A percentile compares a stretch with the other conserved stretches of the same genome.
Conservation (phyloP, 169 alveolate species). For the Plasmodium malariae region DNA sequence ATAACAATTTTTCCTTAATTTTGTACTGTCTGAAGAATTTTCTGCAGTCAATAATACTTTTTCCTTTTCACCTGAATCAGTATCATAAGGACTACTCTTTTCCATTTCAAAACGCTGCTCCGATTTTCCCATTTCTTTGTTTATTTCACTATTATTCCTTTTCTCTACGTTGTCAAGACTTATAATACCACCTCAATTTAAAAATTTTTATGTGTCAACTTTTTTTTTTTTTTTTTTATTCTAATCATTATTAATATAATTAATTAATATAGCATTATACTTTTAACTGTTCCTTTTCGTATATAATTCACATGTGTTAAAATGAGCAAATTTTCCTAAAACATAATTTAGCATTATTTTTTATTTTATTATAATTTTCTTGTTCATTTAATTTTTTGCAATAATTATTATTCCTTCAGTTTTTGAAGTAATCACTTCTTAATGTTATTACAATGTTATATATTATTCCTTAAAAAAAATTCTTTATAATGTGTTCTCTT, state of each 20-base stretch:
- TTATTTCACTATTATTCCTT: slow-evolving; percentile 6
- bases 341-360: too few relatives aligned
- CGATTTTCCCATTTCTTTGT: slow-evolving; percentile 11
- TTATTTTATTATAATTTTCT: too few relatives aligned
- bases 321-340: too few relatives aligned
- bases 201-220: too few relatives aligned
- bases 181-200: background rate
- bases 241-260: background rate
- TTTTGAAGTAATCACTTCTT: too few relatives aligned
- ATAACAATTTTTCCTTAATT: background rate
- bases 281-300: background rate
- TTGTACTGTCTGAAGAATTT: background rate
- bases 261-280: background rate
- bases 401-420: too few relatives aligned
- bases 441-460: too few relatives aligned
- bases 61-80: slow-evolving; percentile 1
- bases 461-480: too few relatives aligned
- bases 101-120: background rate
- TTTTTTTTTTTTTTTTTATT: background rate
- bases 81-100: background rate
- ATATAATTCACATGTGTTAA: too few relatives aligned
- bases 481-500: too few relatives aligned
- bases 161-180: slow-evolving; percentile 10
- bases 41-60: background rate
- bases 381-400: too few relatives aligned